Evolutionary conservation across 441 rosid genomes (phyloP).

Genomic region (Erodium texanum): DNA sequence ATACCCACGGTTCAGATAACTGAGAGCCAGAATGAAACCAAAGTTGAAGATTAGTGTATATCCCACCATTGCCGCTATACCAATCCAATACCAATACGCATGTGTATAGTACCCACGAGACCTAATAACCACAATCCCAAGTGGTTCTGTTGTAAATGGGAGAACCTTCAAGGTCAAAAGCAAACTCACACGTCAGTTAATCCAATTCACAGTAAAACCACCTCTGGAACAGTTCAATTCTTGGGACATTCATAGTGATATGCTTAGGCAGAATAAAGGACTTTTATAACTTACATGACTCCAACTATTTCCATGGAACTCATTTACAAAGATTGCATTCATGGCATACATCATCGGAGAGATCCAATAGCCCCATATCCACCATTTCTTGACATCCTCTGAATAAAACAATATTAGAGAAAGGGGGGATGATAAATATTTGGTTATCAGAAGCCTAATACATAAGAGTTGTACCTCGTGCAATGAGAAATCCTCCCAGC

Average conservation of each 20-base stretch:
- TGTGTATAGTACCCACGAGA: constrained; percentile 39
- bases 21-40: too few species aligned
- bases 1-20: too few species aligned
- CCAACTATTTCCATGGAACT: constrained; percentile 73
- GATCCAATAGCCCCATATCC: constrained; percentile 24
- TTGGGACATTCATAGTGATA: too few species aligned
- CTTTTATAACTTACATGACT: constrained; percentile 32
- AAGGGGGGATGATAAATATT: too few species aligned
- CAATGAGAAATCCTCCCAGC: too few species aligned
- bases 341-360: constrained; percentile 22
- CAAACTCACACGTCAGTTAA: neutral
- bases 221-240: too few species aligned
- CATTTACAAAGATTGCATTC: constrained; percentile 37
- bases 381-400: constrained; percentile 23
- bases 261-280: neutral
- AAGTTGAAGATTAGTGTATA: too few species aligned
- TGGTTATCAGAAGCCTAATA: too few species aligned
- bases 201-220: neutral
- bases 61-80: constrained; percentile 32
- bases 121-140: constrained; percentile 44
- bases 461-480: too few species aligned
- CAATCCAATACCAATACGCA: constrained; percentile 67
- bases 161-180: constrained; percentile 26
- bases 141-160: constrained; percentile 25
- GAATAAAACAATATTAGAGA: neutral